These are phyloP conservation scores for Parsonsia alboflavescens DNA, from an alignment of 257 asterid species.

Conservation along the genomic window DNA sequence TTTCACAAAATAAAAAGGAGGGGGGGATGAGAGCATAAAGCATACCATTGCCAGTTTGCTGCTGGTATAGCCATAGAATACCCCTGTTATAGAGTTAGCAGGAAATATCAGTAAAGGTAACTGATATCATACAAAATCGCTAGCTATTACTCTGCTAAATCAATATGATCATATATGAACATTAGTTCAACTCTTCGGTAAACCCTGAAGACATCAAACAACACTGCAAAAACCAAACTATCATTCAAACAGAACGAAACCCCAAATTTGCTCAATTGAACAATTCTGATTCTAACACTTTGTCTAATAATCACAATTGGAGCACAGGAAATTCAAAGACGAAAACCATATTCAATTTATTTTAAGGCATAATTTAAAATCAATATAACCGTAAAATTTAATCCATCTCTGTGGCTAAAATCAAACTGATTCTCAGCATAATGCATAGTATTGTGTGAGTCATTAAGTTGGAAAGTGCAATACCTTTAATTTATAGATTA, in stretches of 20 bases:
- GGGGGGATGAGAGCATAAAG: not conserved
- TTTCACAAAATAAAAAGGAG: not conserved
- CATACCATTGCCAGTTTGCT: conserved; percentile 81
- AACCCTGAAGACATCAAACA: not conserved
- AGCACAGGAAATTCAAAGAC: not conserved
- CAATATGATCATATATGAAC: not conserved
- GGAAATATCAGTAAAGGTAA: conserved; percentile 20
- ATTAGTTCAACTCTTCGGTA: not conserved
- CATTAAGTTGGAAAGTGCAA: too few relatives aligned
- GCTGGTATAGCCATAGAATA: conserved; percentile 58
- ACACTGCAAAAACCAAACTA: not conserved
- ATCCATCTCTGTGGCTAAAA: not conserved
- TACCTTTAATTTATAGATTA: too few relatives aligned
- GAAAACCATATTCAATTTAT: not conserved
- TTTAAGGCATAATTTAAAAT: not conserved
- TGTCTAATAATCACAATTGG: not conserved
- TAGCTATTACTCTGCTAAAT: not conserved
- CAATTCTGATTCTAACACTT: not conserved
- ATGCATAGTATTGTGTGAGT: not conserved
- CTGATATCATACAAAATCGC: not conserved
- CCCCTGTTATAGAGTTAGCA: conserved; percentile 54
- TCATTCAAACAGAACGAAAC: not conserved
- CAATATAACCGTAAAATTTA: not conserved
- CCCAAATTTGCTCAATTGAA: not conserved
- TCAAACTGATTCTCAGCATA: not conserved